Base-by-base conservation (phyloP, 805 yeast genomes). In the Blastobotrys peoriensis region DNA sequence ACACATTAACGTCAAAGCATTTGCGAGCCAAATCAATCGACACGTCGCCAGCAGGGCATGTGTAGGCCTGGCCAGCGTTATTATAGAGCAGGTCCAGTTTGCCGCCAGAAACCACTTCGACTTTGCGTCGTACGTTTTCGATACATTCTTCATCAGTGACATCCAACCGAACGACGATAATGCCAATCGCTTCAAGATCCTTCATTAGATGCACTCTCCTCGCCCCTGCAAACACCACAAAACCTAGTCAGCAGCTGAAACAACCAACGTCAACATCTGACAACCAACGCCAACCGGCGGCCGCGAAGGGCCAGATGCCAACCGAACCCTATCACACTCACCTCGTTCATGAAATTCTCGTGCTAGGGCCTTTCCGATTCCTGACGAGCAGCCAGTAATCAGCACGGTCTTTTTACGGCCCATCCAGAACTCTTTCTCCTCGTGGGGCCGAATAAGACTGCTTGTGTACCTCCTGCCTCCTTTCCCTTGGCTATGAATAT, bases 61-160 rank as follows among this genome's bases (percentile, higher is more conserved):
- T 77, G 54, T 89, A 84, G 18, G 86, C 73, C 53, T 75, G 81
- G 13, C 88, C 88, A 1, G 94, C 94, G 59, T 84, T 84, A 61
- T 84, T 84, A 65, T 70, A 83, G 44, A 84, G 61, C 5, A 81
- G 53, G 54, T 83, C 86, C 13, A 46, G 45, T 22, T 33, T 33
- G 1, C 73, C 74, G 30, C 71, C 74, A 5, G 72, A 67, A 27
- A 66, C 48, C 34, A 72, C 67, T n/a, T 36, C 10, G 16, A 46
- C 46, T 2, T 55, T 50, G 0, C 53, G 45, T 10, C 81, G 66
- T 16, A 63, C 62, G 15, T 69, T 55, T 44, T 70, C 73, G 23
- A 78, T 69, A n/a, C 62, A 50, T 28, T 72, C 74, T 1, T 57
- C 39, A 2, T 74, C 67, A 0, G 81, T 60, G 17, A 84, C 84